Conservation (phyloP, 2,329 filamentous ascomycete genomes). For the Westerdykella sp. region DNA sequence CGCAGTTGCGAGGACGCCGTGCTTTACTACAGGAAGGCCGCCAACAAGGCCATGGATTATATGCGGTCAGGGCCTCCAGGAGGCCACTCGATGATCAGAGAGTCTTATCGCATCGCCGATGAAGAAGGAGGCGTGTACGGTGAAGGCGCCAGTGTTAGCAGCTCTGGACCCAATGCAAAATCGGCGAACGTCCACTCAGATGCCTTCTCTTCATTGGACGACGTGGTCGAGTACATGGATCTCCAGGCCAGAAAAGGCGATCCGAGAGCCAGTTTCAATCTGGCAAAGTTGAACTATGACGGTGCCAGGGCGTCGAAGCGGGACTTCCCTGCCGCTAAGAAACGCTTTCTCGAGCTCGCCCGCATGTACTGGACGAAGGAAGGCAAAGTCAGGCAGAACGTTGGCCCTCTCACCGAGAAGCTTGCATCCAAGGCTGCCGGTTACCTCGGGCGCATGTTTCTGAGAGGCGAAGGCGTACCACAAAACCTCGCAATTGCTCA, state of each 20-base stretch:
- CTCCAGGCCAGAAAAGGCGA: conserved; percentile 87
- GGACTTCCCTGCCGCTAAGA: conserved; percentile 66
- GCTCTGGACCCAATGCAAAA: conserved; percentile 75
- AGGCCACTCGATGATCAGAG: conserved; percentile 67
- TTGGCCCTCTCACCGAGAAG: conserved; percentile 66
- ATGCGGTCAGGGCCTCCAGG: conserved; percentile 86
- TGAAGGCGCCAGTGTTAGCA: conserved; percentile 85
- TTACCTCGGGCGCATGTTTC: conserved; percentile 80
- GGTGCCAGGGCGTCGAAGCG: conserved; percentile 69
- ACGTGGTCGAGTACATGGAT: conserved; percentile 90
- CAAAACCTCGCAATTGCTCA: conserved; percentile 72
- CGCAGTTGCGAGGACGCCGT: conserved; percentile 80
- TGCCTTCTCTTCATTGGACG: conserved; percentile 78
- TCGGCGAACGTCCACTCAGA: conserved; percentile 68
- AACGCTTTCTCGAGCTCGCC: conserved; percentile 74
- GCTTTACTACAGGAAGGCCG: conserved; percentile 85
- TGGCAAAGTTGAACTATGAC: conserved; percentile 84
- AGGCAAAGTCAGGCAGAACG: conserved; percentile 65
- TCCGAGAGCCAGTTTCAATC: conserved; percentile 75
- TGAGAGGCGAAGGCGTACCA: conserved; percentile 76
- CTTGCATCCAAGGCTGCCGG: conserved; percentile 77
- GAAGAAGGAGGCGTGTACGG: conserved; percentile 90
- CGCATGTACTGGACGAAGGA: conserved; percentile 76
- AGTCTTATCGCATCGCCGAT: conserved; percentile 82
- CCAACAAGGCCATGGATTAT: conserved; percentile 86